Base-by-base conservation (phyloP, 2,329 filamentous ascomycete species). In the Alternaria novae-zelandiae region DNA sequence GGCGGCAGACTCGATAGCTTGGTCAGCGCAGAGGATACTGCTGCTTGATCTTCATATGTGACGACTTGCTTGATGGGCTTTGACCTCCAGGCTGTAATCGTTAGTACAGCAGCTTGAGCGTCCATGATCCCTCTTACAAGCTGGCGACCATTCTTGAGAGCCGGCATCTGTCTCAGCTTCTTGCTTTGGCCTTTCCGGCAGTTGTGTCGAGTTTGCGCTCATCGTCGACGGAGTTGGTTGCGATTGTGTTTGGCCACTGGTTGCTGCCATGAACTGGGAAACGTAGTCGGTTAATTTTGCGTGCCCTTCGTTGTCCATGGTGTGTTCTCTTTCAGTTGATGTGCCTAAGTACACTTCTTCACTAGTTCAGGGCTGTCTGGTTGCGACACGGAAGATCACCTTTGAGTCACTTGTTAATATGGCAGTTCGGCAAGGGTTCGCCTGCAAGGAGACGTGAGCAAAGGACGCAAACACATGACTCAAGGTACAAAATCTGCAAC, bases 1-100 rank as follows among this genome's bases (percentile, higher is more conserved):
- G 92, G 92, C 7, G 93, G 92, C 9, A 96, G 84, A 26, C 85
- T 85, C 51, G 86, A 81, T 41, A 96, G 89, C 79, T 93, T 90
- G 2, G 82, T 79, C 49, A 89, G 82, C 13, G 91, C 88, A 50
- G 85, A 85, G 55, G 85, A 80, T 43, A 94, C 85, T 21, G 86
- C 86, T 13, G 81, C 77, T 44, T 84, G 78, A 73, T 94, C 88
- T 4, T 88, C 85, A 78, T 95, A 95, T 36, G 86, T 82, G 26
- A 93, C 90, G 12, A 87, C 84, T 80, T 96, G 92, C 79, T 92
- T 92, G 80, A 94, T 91, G 44, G 91, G 91, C 79, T 92, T 94
- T 59, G 86, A 85, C 71, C 89, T 87, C 92, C 92, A 96, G 46
- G 92, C 91, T 75, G 56, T 12, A 10, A 21, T n/a, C 9, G 63